phyloP scores from a whole-genome alignment of 2,329 filamentous ascomycete species.

The Microcyclospora pomicola region DNA sequence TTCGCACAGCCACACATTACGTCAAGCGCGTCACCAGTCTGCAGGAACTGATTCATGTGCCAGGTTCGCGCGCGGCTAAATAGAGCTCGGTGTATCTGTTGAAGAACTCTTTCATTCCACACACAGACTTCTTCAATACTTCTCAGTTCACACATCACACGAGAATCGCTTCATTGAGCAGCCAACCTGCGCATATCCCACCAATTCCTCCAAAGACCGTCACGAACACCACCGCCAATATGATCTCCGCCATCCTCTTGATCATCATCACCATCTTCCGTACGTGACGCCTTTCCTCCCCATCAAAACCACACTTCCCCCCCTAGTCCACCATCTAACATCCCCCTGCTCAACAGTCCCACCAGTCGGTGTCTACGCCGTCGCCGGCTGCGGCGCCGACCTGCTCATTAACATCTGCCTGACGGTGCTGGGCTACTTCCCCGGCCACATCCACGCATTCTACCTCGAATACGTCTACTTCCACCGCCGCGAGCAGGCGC shows the following conservation, averaged over 20 bases:
- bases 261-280: constrained; percentile 34
- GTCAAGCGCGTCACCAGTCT: too few species aligned
- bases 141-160: too few species aligned
- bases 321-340: constrained; percentile 1
- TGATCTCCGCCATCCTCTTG: constrained; percentile 24
- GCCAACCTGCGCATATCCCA: too few species aligned
- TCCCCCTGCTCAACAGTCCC: constrained; percentile 24
- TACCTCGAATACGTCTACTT: constrained; percentile 77
- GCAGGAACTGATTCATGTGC: too few species aligned
- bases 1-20: too few species aligned
- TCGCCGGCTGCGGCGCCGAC: constrained; percentile 37
- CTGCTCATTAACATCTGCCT: constrained; percentile 31
- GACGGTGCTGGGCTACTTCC: constrained; percentile 45
- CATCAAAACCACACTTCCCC: background rate
- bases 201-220: background rate
- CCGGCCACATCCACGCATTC: constrained; percentile 61
- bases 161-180: too few species aligned
- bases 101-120: too few species aligned
- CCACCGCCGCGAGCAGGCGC: constrained; percentile 51
- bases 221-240: background rate
- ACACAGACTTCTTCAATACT: too few species aligned
- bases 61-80: too few species aligned
- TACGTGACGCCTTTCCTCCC: constrained; percentile 14
- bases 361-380: constrained; percentile 34
- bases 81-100: too few species aligned